These are phyloP conservation scores for Penicillium fuscoglaucum DNA, from an alignment of 2,329 filamentous ascomycete genomes.

Conservation along the genomic window DNA sequence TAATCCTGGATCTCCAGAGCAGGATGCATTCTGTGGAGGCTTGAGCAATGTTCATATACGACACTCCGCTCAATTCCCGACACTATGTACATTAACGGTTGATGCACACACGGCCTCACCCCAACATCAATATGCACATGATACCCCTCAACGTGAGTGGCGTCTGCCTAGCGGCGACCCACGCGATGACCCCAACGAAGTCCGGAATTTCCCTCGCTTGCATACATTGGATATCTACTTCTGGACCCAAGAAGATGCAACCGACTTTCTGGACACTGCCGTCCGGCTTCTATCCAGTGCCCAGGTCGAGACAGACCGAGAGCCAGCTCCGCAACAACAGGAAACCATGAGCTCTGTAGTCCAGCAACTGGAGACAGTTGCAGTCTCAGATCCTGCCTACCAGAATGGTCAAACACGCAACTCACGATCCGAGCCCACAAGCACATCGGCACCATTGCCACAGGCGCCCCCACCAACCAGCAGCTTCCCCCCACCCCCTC, in stretches of 20 bases:
- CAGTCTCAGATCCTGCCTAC: slow-evolving; percentile 55
- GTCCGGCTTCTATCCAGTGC: slow-evolving; percentile 36
- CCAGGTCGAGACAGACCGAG: slow-evolving; percentile 54
- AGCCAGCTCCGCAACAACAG: slow-evolving; percentile 38
- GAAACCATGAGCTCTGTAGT: slow-evolving; percentile 59
- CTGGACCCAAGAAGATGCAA: slow-evolving; percentile 62
- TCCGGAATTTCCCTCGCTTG: slow-evolving; percentile 53
- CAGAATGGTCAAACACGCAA: slow-evolving; percentile 46
- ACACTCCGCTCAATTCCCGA: slow-evolving; percentile 61
- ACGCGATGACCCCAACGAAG: slow-evolving; percentile 53
- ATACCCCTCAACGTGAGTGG: slow-evolving; percentile 52
- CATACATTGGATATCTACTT: slow-evolving; percentile 65
- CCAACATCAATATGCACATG: slow-evolving; percentile 27
- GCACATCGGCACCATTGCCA: slow-evolving; percentile 18
- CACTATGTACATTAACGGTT: slow-evolving; percentile 58
- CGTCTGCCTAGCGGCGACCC: slow-evolving; percentile 56
- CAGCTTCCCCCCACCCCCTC: slow-evolving; percentile 31
- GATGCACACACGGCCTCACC: slow-evolving; percentile 41
- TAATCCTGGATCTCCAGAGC: slow-evolving; percentile 61
- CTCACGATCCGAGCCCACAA: slow-evolving; percentile 34
- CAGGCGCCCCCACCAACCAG: slow-evolving; percentile 24
- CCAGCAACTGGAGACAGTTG: slow-evolving; percentile 62
- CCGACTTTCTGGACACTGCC: slow-evolving; percentile 52
- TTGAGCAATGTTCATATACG: slow-evolving; percentile 55
- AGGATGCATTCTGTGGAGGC: slow-evolving; percentile 64